Evolutionary conservation across 2,329 filamentous ascomycete species (phyloP).

Genomic region (Penicillium sp.): DNA sequence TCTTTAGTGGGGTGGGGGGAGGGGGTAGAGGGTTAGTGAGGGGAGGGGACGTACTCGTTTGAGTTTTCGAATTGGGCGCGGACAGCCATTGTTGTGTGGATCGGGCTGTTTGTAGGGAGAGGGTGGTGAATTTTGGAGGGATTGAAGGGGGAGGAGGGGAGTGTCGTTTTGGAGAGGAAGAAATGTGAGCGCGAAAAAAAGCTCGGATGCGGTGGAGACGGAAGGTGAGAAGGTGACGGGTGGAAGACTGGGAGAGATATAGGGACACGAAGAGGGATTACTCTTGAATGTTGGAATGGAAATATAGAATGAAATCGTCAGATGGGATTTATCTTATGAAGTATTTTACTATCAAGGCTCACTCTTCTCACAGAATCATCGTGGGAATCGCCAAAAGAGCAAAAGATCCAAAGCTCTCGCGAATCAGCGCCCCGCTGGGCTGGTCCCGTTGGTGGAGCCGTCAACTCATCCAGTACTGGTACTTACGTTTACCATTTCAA

Average conservation of each 20-base stretch:
- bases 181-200: constrained; percentile 8
- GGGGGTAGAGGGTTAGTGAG: neutral
- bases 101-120: neutral
- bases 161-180: neutral
- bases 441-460: constrained; percentile 23
- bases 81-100: constrained; percentile 44
- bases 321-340: neutral
- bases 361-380: no score
- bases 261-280: no score
- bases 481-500: neutral
- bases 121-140: constrained; percentile 12
- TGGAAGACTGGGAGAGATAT: no score
- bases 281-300: no score
- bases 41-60: constrained; percentile 45
- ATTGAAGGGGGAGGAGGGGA: constrained; percentile 2
- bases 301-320: neutral
- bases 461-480: constrained; percentile 17
- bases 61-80: constrained; percentile 55
- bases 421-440: constrained; percentile 15
- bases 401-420: constrained; percentile 29
- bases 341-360: no score
- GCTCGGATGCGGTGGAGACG: constrained; percentile 18
- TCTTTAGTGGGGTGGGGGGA: neutral
- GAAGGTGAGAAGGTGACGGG: constrained; percentile 15
- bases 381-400: neutral